Evolutionary conservation across 306 rosid species (phyloP).

Genomic region (Quercus gilva): DNA sequence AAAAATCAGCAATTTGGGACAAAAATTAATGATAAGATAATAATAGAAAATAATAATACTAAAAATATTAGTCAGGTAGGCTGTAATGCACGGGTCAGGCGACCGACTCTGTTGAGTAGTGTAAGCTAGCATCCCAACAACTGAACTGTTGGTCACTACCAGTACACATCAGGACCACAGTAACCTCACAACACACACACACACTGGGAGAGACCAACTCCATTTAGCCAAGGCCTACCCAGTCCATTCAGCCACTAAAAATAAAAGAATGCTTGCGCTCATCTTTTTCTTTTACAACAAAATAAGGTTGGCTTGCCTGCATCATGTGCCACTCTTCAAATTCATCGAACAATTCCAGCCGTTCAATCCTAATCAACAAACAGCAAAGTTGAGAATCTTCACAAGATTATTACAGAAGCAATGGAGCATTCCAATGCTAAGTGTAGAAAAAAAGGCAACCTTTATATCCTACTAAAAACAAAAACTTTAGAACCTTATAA

Average conservation of each 20-base stretch:
- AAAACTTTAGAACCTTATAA: constrained; percentile 28
- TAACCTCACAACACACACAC: neutral
- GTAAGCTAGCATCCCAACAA: constrained; percentile 16
- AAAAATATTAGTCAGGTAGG: constrained; percentile 16
- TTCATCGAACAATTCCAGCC: constrained; percentile 92
- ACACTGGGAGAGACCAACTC: constrained; percentile 1
- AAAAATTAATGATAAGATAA: constrained; percentile 17
- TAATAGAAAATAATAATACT: neutral
- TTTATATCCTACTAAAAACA: constrained; percentile 11
- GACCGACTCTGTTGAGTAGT: neutral
- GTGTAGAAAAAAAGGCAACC: constrained; percentile 13
- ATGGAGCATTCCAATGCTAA: constrained; percentile 26
- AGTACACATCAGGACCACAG: constrained; percentile 5
- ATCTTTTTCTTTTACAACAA: constrained; percentile 16
- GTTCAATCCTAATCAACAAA: constrained; percentile 68
- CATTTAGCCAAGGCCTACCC: constrained; percentile 5
- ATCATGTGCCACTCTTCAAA: constrained; percentile 99
- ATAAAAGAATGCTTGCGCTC: constrained; percentile 19
- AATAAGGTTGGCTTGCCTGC: constrained; percentile 62
- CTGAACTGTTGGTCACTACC: neutral
- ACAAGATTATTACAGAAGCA: constrained; percentile 21
- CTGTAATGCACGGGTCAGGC: neutral
- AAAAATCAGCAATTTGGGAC: constrained; percentile 39
- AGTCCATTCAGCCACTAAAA: constrained; percentile 5
- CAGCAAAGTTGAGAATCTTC: constrained; percentile 33